Percentiles rank a stretch among this genome's conserved stretches.
phyloP scores from a whole-genome alignment of 371 early-diverging fungal species.

The Rhizopus stolonifer region DNA sequence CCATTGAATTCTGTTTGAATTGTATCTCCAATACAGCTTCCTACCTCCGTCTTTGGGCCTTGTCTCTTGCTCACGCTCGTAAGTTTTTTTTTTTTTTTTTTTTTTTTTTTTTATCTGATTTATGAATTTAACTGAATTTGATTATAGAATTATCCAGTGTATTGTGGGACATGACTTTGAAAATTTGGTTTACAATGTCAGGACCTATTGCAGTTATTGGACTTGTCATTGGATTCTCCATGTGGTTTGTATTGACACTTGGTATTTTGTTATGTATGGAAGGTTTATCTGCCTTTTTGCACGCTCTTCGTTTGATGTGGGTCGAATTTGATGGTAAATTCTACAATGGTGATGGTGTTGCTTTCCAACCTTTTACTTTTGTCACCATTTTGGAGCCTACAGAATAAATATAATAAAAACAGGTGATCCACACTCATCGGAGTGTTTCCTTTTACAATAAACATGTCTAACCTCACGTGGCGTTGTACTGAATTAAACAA shows the following conservation, averaged over 20 bases:
- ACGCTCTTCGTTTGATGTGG: slow-evolving; percentile 99
- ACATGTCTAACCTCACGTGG: not conserved
- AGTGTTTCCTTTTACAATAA: not conserved
- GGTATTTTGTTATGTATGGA: slow-evolving; percentile 95
- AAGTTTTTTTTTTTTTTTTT: slow-evolving; percentile 20
- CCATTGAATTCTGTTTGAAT: slow-evolving; percentile 98
- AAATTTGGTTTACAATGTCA: slow-evolving; percentile 58
- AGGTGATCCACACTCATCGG: not conserved
- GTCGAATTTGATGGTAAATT: slow-evolving; percentile 99
- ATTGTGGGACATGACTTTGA: slow-evolving; percentile 95
- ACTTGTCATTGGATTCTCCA: slow-evolving; percentile 69
- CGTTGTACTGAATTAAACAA: not conserved
- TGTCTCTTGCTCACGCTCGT: slow-evolving; percentile 99
- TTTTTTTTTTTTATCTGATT: no score
- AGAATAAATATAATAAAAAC: not conserved
- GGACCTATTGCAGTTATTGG: slow-evolving; percentile 61
- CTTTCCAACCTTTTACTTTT: slow-evolving; percentile 52
- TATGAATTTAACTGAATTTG: no score
- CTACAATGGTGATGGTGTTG: slow-evolving; percentile 65
- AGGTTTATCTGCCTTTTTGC: slow-evolving; percentile 98
- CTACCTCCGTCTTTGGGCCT: slow-evolving; percentile 99
- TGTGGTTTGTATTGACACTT: slow-evolving; percentile 88
- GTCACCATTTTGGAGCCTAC: slow-evolving; percentile 24
- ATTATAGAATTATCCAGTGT: slow-evolving; percentile 91
- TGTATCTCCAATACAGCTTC: slow-evolving; percentile 99